Percentiles rank a stretch among this genome's conserved stretches.
phyloP scores from a whole-genome alignment of 2,329 filamentous ascomycete genomes.

The Leptographium lundbergii region DNA sequence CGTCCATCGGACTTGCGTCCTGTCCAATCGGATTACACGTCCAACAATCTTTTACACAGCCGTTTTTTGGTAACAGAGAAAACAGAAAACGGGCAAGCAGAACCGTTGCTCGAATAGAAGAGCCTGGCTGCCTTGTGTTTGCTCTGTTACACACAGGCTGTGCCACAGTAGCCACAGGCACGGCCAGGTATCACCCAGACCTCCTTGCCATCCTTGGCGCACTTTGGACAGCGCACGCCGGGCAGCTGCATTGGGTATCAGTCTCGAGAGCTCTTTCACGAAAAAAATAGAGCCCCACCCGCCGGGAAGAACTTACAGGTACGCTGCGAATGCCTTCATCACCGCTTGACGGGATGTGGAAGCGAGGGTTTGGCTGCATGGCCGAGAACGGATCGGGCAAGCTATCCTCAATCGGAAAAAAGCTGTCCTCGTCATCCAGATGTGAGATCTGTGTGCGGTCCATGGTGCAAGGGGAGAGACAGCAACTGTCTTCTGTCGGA shows the following conservation, averaged over 20 bases:
- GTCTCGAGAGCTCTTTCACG: neutral
- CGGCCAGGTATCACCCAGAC: conserved; percentile 16
- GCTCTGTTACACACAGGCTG: conserved; percentile 9
- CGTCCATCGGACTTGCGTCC: neutral
- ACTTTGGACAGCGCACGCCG: conserved; percentile 14
- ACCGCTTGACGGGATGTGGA: neutral
- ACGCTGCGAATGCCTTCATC: conserved; percentile 8
- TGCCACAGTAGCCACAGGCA: conserved; percentile 15
- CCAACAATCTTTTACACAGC: neutral
- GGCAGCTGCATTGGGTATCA: conserved; percentile 11
- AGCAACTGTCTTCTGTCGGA: neutral
- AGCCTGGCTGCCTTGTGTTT: neutral
- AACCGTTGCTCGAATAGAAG: neutral
- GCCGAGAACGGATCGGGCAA: neutral
- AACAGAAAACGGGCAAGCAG: neutral
- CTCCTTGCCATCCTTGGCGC: conserved; percentile 13
- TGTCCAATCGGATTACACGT: neutral
- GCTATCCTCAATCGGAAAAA: neutral
- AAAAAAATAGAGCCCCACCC: neutral
- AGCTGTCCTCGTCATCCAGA: neutral
- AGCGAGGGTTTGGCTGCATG: conserved; percentile 2
- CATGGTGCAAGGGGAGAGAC: neutral
- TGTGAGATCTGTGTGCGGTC: neutral
- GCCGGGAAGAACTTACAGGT: conserved; percentile 3
- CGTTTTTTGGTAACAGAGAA: neutral